Conservation (phyloP, 2,329 filamentous ascomycete species). For the Ophiocordyceps polyrhachis-furcata region DNA sequence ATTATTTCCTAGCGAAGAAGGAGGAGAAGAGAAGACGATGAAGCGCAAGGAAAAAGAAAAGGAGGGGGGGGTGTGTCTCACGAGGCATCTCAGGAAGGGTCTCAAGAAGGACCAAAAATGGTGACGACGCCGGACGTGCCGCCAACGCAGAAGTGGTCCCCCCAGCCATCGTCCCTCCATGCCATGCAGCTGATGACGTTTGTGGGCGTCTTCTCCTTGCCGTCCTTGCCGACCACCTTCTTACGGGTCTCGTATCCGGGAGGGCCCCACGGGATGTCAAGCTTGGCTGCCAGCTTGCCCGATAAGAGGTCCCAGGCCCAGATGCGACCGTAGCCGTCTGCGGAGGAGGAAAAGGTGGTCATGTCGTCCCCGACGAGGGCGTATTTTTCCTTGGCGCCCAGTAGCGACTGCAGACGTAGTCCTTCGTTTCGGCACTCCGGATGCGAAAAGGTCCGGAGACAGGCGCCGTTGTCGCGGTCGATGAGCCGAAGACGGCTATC, state of each 20-base stretch:
- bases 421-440: constrained; percentile 42
- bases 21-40: not conserved
- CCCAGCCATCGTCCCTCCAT: constrained; percentile 43
- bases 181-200: constrained; percentile 44
- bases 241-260: constrained; percentile 27
- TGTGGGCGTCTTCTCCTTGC: constrained; percentile 37
- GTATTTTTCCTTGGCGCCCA: constrained; percentile 59
- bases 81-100: too few relatives aligned
- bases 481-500: constrained; percentile 65
- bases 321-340: constrained; percentile 35
- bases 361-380: constrained; percentile 69
- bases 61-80: too few relatives aligned
- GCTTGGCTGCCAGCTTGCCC: constrained; percentile 44
- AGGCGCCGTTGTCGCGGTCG: constrained; percentile 55
- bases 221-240: constrained; percentile 37
- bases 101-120: constrained; percentile 30
- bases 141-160: constrained; percentile 45
- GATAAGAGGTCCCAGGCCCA: constrained; percentile 74
- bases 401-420: constrained; percentile 53
- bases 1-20: not conserved
- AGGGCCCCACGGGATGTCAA: constrained; percentile 40
- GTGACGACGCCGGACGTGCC: constrained; percentile 48
- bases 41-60: not conserved
- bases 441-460: constrained; percentile 53
- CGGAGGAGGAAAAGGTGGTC: constrained; percentile 1